Percentiles rank a stretch among this genome's conserved stretches.
Evolutionary conservation across 2,329 filamentous ascomycete genomes (phyloP).

Genomic region (Colletotrichum paranaense): DNA sequence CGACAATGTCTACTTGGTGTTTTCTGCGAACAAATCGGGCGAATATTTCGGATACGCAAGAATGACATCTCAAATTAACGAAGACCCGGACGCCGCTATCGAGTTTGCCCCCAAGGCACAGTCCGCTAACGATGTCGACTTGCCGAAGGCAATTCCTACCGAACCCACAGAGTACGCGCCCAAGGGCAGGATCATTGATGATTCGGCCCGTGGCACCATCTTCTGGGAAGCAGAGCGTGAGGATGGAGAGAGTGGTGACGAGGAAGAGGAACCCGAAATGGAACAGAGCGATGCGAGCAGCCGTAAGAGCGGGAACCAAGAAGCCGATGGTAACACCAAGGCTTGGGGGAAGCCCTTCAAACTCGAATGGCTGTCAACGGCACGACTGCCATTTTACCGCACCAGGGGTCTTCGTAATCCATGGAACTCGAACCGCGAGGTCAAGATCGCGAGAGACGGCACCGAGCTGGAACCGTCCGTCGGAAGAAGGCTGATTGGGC

Average conservation of each 20-base stretch:
- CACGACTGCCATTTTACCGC: conserved; percentile 86
- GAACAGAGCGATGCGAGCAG: conserved; percentile 44
- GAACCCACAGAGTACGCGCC: conserved; percentile 82
- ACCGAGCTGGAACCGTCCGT: conserved; percentile 90
- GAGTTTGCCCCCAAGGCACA: conserved; percentile 76
- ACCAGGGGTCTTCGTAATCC: conserved; percentile 89
- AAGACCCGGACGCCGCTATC: conserved; percentile 77
- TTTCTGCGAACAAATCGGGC: conserved; percentile 96
- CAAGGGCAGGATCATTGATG: conserved; percentile 88
- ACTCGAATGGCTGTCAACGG: conserved; percentile 89
- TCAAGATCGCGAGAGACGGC: conserved; percentile 95
- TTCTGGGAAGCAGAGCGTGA: conserved; percentile 90
- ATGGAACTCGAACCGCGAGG: conserved; percentile 94
- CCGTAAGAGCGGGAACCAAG: conserved; percentile 49
- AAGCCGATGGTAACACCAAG: conserved; percentile 64
- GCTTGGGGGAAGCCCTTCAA: conserved; percentile 92
- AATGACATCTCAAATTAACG: conserved; percentile 86
- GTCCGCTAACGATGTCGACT: conserved; percentile 68
- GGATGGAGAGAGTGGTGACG: conserved; percentile 57
- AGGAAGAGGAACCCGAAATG: conserved; percentile 63
- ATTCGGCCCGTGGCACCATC: conserved; percentile 92
- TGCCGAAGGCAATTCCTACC: conserved; percentile 84
- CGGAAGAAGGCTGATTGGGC: conserved; percentile 78
- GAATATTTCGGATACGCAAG: conserved; percentile 96
- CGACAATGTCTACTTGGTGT: conserved; percentile 90